Evolutionary conservation across 1,139 yeast species (phyloP).

Genomic region (Candida labiduridarum): DNA sequence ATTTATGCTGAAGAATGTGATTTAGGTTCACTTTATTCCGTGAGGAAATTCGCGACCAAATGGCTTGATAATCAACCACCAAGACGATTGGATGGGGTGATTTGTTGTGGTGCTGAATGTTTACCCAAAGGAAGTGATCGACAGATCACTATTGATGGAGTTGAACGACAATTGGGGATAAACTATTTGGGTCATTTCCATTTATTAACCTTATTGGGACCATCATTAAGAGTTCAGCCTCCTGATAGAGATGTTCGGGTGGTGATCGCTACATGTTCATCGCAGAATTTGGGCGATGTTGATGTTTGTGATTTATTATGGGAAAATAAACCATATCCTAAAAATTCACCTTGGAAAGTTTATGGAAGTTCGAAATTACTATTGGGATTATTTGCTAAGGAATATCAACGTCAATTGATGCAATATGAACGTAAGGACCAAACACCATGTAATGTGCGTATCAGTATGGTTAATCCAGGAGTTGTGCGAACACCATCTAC

Average conservation of each 20-base stretch:
- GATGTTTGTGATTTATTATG: constrained; percentile 71
- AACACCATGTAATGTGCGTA: constrained; percentile 67
- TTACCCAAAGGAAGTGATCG: constrained; percentile 64
- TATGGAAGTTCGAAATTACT: constrained; percentile 83
- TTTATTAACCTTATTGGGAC: constrained; percentile 73
- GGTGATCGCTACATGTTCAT: constrained; percentile 71
- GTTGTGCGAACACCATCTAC: constrained; percentile 85
- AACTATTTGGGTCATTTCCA: constrained; percentile 85
- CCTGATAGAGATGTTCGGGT: constrained; percentile 93
- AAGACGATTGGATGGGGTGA: constrained; percentile 82
- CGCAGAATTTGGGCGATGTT: constrained; percentile 72
- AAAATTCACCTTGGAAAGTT: constrained; percentile 66
- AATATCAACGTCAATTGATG: constrained; percentile 67
- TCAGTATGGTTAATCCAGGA: constrained; percentile 90
- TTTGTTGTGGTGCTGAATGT: constrained; percentile 85
- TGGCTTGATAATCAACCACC: constrained; percentile 95
- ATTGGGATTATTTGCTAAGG: constrained; percentile 71
- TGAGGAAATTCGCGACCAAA: constrained; percentile 89
- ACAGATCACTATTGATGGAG: constrained; percentile 73
- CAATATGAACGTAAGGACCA: constrained; percentile 63
- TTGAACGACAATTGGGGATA: constrained; percentile 80
- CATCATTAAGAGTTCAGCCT: constrained; percentile 84
- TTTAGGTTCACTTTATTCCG: constrained; percentile 67
- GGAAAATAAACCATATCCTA: constrained; percentile 62
- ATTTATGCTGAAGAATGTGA: constrained; percentile 91